Conservation (phyloP, 169 alveolate species). For the Plasmodium inui region DNA sequence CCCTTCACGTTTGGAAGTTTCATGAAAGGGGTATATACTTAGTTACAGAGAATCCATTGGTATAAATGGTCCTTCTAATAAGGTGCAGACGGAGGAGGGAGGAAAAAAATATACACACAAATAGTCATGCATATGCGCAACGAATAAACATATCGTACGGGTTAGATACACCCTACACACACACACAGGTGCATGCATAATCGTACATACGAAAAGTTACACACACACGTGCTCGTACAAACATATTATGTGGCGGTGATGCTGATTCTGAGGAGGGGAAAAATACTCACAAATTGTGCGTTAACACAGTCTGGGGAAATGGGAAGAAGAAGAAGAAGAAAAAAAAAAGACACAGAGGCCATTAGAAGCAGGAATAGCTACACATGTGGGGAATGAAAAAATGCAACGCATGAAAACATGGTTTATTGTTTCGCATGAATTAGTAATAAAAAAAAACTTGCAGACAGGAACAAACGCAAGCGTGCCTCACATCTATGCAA, state of each 20-base stretch:
- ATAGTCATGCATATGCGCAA: not conserved
- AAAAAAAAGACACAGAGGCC: slow-evolving; percentile 3
- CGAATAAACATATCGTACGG: not conserved
- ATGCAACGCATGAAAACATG: not conserved
- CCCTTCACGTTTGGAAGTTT: not conserved
- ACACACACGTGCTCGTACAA: not conserved
- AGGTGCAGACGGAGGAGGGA: not conserved
- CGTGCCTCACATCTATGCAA: not conserved
- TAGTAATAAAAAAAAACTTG: not conserved
- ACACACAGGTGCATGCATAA: not conserved
- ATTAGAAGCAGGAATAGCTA: slow-evolving; percentile 1
- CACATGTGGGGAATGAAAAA: not conserved
- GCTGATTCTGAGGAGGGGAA: too few relatives aligned
- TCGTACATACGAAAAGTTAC: slow-evolving; percentile 1
- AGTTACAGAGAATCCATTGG: not conserved
- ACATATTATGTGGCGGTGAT: not conserved
- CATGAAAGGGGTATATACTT: not conserved
- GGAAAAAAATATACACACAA: too few relatives aligned
- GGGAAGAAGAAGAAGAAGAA: not conserved
- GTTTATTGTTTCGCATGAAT: not conserved
- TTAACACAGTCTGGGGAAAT: not conserved
- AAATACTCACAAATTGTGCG: slow-evolving; percentile 14
- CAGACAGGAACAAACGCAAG: not conserved
- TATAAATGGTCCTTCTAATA: slow-evolving; percentile 1
- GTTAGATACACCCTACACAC: not conserved